phyloP scores from a whole-genome alignment of 192 early-diverging fungal species.

The Entomortierella chlamydospora region DNA sequence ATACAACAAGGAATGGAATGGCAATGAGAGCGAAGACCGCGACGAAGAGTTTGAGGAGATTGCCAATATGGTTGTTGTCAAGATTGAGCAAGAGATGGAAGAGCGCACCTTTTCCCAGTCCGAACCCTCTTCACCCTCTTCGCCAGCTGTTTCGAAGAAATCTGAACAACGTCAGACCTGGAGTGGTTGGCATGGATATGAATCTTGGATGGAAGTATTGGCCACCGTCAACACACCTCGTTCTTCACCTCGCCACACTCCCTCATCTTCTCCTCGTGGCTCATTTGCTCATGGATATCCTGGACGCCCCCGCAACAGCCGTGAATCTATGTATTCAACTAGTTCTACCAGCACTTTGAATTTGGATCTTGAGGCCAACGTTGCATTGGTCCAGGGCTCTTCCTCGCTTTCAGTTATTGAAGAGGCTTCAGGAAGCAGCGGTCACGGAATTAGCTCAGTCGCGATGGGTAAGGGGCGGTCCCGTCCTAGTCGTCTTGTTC shows the following conservation, averaged over 20 bases:
- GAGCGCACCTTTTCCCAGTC: slow-evolving; percentile 14
- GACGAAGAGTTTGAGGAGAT: slow-evolving; percentile 18
- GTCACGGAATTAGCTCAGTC: neutral
- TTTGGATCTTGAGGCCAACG: slow-evolving; percentile 33
- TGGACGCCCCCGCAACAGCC: slow-evolving; percentile 26
- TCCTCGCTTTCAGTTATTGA: slow-evolving; percentile 23
- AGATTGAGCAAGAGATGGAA: slow-evolving; percentile 30
- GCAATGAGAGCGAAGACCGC: slow-evolving; percentile 16
- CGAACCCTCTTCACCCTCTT: slow-evolving; percentile 32
- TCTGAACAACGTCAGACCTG: slow-evolving; percentile 32
- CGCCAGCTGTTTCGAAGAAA: slow-evolving; percentile 16
- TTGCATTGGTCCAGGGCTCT: slow-evolving; percentile 12
- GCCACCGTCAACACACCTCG: slow-evolving; percentile 40
- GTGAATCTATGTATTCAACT: slow-evolving; percentile 31
- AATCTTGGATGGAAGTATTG: slow-evolving; percentile 47
- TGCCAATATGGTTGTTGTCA: slow-evolving; percentile 26
- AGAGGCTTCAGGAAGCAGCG: neutral
- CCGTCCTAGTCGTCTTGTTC: slow-evolving; percentile 36
- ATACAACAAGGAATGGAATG: slow-evolving; percentile 16
- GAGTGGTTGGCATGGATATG: slow-evolving; percentile 54
- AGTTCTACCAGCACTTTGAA: slow-evolving; percentile 31
- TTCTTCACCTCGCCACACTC: slow-evolving; percentile 31
- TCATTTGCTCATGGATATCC: slow-evolving; percentile 19
- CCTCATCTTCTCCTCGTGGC: slow-evolving; percentile 31
- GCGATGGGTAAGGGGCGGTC: slow-evolving; percentile 28